These are phyloP conservation scores for Cercophora sp. DNA, from an alignment of 495 filamentous ascomycete species.

Conservation along the genomic window DNA sequence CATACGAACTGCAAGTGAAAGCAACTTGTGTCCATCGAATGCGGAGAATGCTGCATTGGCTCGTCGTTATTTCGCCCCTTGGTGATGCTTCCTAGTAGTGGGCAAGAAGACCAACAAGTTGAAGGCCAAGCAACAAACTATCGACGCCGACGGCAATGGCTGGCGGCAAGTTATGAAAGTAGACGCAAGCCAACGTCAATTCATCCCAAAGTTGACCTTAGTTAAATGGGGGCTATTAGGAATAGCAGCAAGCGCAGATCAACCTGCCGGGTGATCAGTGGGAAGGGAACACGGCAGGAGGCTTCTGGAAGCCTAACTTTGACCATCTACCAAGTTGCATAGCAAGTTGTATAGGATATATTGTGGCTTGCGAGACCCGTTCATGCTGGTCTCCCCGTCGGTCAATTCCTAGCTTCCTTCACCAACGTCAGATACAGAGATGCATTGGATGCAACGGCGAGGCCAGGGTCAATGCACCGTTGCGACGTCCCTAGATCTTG, in stretches of 20 bases:
- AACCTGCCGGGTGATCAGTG: not conserved
- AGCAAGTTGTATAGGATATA: conserved; percentile 5
- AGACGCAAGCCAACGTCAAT: no score
- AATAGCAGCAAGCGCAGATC: not conserved
- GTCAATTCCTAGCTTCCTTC: not conserved
- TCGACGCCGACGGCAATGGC: no score
- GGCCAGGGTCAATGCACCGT: conserved; percentile 15
- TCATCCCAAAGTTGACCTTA: not conserved
- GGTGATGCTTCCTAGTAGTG: not conserved
- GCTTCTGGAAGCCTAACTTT: conserved; percentile 7
- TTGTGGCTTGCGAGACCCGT: conserved; percentile 6
- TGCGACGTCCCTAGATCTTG: no score
- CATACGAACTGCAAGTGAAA: not conserved
- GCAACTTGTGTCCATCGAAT: not conserved
- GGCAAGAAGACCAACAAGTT: not conserved
- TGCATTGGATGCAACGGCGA: conserved; percentile 9
- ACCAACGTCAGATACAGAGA: not conserved
- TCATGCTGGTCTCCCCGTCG: conserved; percentile 4
- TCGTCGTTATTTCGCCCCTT: no score
- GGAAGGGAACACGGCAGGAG: not conserved
- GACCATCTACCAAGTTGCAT: not conserved
- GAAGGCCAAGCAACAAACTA: not conserved
- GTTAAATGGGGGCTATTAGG: not conserved
- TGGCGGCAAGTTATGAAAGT: no score
- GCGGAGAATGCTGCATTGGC: no score